phyloP scores from a whole-genome alignment of 176 grass and related monocot genomes.

The Otatea glauca region DNA sequence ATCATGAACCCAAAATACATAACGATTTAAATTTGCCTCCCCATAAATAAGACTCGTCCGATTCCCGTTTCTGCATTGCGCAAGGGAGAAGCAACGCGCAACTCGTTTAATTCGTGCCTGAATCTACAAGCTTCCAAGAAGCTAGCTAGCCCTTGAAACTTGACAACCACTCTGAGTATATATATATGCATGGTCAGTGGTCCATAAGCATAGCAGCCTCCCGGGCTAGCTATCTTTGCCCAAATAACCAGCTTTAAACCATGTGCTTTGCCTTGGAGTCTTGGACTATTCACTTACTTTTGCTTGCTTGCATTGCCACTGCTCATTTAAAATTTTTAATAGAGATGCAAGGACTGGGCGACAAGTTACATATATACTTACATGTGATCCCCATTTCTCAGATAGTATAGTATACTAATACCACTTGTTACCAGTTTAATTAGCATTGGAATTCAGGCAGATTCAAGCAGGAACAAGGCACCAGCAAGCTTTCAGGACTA shows the following conservation, averaged over 20 bases:
- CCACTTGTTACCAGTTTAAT: neutral
- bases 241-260: neutral
- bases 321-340: neutral
- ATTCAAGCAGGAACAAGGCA: conserved; percentile 9
- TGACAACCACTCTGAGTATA: neutral
- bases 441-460: neutral
- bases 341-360: neutral
- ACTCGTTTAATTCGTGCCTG: conserved; percentile 22
- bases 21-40: neutral
- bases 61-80: neutral
- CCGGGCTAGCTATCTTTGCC: neutral
- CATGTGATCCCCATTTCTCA: conserved; percentile 4
- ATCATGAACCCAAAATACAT: neutral
- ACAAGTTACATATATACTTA: too few relatives aligned
- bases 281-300: neutral
- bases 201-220: conserved; percentile 8
- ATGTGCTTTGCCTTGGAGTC: conserved; percentile 3
- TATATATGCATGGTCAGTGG: neutral
- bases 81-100: neutral
- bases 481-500: neutral
- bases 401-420: neutral
- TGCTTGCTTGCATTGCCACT: neutral
- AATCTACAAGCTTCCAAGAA: conserved; percentile 9
- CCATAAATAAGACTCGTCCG: too few relatives aligned
- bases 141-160: neutral